Evolutionary conservation across 2,329 filamentous ascomycete genomes (phyloP).

Genomic region (Blastomyces silverae): DNA sequence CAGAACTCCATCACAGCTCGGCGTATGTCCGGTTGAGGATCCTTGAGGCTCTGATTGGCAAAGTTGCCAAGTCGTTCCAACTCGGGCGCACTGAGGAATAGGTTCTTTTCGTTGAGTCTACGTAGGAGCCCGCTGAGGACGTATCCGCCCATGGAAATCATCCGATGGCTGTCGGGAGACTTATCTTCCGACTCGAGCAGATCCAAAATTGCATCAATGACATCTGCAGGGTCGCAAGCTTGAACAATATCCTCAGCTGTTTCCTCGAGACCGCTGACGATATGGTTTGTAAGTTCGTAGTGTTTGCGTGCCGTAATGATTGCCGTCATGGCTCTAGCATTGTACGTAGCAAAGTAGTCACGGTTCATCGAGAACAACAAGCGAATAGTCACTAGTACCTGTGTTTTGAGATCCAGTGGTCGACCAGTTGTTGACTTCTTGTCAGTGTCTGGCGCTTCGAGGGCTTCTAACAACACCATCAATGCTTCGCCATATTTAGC

Average conservation of each 20-base stretch:
- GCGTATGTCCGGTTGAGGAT: conserved; percentile 34
- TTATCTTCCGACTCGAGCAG: conserved; percentile 29
- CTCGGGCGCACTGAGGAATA: conserved; percentile 20
- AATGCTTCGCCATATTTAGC: conserved; percentile 36
- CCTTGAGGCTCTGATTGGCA: conserved; percentile 29
- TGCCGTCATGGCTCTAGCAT: conserved; percentile 33
- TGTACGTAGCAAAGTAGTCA: conserved; percentile 32
- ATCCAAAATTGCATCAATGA: conserved; percentile 33
- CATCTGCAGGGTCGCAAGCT: conserved; percentile 26
- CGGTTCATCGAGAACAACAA: conserved; percentile 36
- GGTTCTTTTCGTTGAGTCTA: conserved; percentile 23
- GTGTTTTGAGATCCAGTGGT: conserved; percentile 36
- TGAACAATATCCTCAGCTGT: conserved; percentile 34
- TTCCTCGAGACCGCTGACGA: conserved; percentile 37
- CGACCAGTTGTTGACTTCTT: conserved; percentile 26
- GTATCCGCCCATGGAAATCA: conserved; percentile 33
- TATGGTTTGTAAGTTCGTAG: conserved; percentile 37
- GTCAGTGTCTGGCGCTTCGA: conserved; percentile 30
- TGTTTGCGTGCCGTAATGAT: conserved; percentile 35
- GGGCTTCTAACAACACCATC: conserved; percentile 33
- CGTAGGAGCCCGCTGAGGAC: conserved; percentile 28
- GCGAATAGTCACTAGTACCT: conserved; percentile 39
- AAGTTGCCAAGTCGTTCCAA: conserved; percentile 32
- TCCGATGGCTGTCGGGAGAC: conserved; percentile 29
- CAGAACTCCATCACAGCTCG: conserved; percentile 36